phyloP scores from a whole-genome alignment of 192 early-diverging fungal genomes.

The Geranomyces michiganensis region DNA sequence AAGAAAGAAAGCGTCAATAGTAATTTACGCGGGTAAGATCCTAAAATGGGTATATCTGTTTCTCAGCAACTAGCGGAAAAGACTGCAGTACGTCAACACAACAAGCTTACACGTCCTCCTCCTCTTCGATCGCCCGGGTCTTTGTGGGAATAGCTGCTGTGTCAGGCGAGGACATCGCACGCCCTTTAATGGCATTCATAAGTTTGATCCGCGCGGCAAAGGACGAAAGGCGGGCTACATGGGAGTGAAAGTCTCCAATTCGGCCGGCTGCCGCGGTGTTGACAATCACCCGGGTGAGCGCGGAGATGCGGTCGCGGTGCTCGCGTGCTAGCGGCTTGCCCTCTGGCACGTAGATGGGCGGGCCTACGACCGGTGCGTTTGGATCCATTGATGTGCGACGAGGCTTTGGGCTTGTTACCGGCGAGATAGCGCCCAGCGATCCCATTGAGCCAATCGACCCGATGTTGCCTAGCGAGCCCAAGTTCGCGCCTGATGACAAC shows the following conservation, averaged over 20 bases:
- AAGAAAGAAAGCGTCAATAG: no score
- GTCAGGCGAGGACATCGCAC: neutral
- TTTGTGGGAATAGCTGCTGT: neutral
- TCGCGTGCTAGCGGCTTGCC: conserved; percentile 18
- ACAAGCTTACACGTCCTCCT: conserved; percentile 4
- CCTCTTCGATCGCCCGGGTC: neutral
- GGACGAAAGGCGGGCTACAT: conserved; percentile 13
- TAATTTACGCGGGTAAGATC: no score
- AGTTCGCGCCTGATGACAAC: neutral
- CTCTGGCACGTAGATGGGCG: conserved; percentile 26
- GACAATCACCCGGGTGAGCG: conserved; percentile 20
- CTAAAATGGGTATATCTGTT: no score
- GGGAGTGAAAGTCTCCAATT: conserved; percentile 20
- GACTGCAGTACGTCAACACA: neutral
- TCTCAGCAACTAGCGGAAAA: neutral
- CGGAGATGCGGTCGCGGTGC: conserved; percentile 21
- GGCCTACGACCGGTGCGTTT: neutral
- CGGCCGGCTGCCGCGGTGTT: conserved; percentile 23
- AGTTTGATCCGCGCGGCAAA: conserved; percentile 24
- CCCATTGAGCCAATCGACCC: neutral
- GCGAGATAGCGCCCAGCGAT: conserved; percentile 2
- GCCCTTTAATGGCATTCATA: neutral
- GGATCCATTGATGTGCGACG: neutral
- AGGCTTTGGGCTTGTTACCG: neutral
- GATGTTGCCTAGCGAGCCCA: conserved; percentile 6